A percentile compares a stretch with the other conserved stretches of the same genome.
Evolutionary conservation across 805 yeast genomes (phyloP).

Genomic region (Candida insectalens): DNA sequence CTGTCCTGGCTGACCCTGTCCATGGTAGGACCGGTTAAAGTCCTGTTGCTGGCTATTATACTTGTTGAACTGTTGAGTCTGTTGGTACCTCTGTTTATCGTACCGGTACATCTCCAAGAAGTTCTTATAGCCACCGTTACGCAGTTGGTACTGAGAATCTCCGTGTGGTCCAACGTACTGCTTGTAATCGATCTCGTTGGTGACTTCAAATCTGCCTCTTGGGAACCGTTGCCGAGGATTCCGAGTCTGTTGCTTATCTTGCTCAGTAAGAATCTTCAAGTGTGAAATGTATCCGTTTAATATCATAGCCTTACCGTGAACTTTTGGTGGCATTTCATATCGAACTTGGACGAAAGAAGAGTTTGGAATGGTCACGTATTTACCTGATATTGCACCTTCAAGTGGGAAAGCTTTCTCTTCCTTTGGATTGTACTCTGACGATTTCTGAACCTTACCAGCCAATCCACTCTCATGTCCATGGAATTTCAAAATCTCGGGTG

Average conservation of each 20-base stretch:
- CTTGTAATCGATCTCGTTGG: conserved; percentile 25
- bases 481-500: conserved; percentile 25
- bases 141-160: conserved; percentile 31
- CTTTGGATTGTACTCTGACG: conserved; percentile 26
- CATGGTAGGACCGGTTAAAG: conserved; percentile 2
- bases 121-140: conserved; percentile 43
- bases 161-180: conserved; percentile 43
- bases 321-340: conserved; percentile 53
- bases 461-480: conserved; percentile 43
- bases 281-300: conserved; percentile 70
- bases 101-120: conserved; percentile 27
- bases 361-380: conserved; percentile 34
- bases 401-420: conserved; percentile 36
- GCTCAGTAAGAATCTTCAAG: conserved; percentile 47
- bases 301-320: conserved; percentile 70
- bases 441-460: conserved; percentile 42
- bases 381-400: conserved; percentile 9
- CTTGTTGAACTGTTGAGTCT: conserved; percentile 9
- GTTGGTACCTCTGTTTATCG: conserved; percentile 18
- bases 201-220: conserved; percentile 13
- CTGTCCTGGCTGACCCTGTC: conserved; percentile 5
- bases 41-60: conserved; percentile 6
- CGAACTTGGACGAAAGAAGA: conserved; percentile 30
- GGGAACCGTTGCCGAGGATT: conserved; percentile 32
- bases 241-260: conserved; percentile 55